Conservation (phyloP, 352 stramenopile species). For the Blastocystis sp. region DNA sequence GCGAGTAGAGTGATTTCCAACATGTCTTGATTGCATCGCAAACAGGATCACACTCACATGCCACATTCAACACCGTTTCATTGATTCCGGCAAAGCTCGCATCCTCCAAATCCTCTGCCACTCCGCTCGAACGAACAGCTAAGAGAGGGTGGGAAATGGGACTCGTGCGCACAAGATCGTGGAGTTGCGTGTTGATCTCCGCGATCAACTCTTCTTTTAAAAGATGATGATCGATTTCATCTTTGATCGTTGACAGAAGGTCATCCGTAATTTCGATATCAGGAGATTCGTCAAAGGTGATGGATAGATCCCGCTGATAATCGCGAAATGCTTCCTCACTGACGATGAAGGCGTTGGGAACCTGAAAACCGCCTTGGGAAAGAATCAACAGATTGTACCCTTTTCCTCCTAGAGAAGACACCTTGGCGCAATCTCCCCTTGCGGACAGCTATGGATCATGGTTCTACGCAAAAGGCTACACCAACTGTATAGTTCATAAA, state of each 20-base stretch:
- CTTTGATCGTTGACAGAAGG: not conserved
- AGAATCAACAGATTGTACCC: conserved; percentile 42
- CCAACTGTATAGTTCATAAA: conserved; percentile 42
- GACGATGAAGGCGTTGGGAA: conserved; percentile 49
- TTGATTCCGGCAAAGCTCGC: conserved; percentile 55
- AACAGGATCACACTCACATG: not conserved
- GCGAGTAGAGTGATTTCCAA: conserved; percentile 43
- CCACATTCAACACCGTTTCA: conserved; percentile 53
- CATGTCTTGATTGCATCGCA: conserved; percentile 20
- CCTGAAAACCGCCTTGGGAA: conserved; percentile 25
- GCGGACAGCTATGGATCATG: not conserved
- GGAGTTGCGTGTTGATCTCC: conserved; percentile 32
- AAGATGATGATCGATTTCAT: conserved; percentile 5
- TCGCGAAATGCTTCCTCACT: conserved; percentile 28
- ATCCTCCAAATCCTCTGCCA: conserved; percentile 47
- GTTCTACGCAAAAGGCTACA: not conserved
- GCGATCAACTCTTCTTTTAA: conserved; percentile 27
- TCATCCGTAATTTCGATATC: not conserved
- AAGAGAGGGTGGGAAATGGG: conserved; percentile 19
- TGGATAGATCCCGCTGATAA: not conserved
- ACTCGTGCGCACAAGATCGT: not conserved
- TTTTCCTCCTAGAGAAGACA: conserved; percentile 32
- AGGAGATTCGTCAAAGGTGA: not conserved
- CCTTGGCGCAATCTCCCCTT: conserved; percentile 13
- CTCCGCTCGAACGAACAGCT: conserved; percentile 27